Evolutionary conservation across 1,284 basidiomycete genomes (phyloP).

Genomic region (Marasmius tenuissimus): DNA sequence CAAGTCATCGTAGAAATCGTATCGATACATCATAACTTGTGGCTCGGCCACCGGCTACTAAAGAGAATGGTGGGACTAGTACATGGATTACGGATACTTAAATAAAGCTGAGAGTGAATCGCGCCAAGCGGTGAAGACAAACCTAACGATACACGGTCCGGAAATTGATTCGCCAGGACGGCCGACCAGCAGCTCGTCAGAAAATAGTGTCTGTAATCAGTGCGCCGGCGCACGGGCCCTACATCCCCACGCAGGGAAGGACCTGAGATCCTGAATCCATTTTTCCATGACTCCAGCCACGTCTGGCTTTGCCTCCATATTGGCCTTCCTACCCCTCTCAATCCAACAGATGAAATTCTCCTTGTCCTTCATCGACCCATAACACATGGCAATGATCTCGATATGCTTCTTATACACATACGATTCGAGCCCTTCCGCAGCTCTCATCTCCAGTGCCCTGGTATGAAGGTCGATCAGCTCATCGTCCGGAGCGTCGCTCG

Average conservation of each 20-base stretch:
- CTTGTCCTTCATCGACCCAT: constrained; percentile 37
- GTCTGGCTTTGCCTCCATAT: constrained; percentile 18
- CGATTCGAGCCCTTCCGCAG: constrained; percentile 22
- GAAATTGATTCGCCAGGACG: too few species aligned
- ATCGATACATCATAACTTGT: too few species aligned
- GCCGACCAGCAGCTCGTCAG: too few species aligned
- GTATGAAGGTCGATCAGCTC: constrained; percentile 32
- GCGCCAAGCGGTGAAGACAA: too few species aligned
- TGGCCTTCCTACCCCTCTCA: constrained; percentile 22
- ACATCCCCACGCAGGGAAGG: constrained; percentile 41
- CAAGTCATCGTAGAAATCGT: too few species aligned
- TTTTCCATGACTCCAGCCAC: constrained; percentile 27
- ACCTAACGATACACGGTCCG: too few species aligned
- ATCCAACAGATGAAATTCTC: constrained; percentile 35
- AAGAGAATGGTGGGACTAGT: too few species aligned
- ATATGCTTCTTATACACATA: constrained; percentile 29
- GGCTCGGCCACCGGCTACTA: too few species aligned
- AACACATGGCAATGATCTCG: constrained; percentile 41
- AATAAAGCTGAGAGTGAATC: too few species aligned
- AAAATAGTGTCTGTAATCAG: background rate
- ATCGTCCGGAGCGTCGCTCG: constrained; percentile 25
- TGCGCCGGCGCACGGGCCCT: constrained; percentile 17
- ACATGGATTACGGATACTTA: too few species aligned
- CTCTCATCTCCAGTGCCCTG: constrained; percentile 26
- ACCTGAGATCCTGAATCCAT: constrained; percentile 35